Evolutionary conservation across 768 basidiomycete species (phyloP).

Genomic region (Phylloporus sp.): DNA sequence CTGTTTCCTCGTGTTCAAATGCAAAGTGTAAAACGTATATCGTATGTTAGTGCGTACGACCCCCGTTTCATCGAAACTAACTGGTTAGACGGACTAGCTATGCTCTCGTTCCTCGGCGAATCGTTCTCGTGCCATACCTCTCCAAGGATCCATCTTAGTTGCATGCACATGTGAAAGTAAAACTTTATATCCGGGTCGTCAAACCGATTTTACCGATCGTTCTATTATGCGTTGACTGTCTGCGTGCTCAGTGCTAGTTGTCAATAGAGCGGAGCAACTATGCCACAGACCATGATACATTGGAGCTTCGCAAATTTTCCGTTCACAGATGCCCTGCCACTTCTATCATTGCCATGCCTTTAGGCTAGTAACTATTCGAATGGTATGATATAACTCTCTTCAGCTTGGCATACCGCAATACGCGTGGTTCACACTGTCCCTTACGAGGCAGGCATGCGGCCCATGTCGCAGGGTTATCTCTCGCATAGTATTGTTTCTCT

Average conservation of each 20-base stretch:
- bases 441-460: not conserved
- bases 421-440: too few species aligned
- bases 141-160: constrained; percentile 58
- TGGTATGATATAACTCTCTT: constrained; percentile 76
- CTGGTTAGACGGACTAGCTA: constrained; percentile 90
- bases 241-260: constrained; percentile 78
- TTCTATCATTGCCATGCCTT: too few species aligned
- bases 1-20: constrained; percentile 79
- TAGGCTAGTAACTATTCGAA: too few species aligned
- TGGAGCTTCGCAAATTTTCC: too few species aligned
- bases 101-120: constrained; percentile 93
- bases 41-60: constrained; percentile 67
- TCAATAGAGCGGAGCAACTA: constrained; percentile 89
- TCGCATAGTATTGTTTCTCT: constrained; percentile 82
- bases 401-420: constrained; percentile 44
- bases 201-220: constrained; percentile 66
- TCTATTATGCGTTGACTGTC: constrained; percentile 65
- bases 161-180: constrained; percentile 45
- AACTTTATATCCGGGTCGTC: constrained; percentile 46
- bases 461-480: constrained; percentile 63
- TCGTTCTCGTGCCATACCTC: constrained; percentile 83
- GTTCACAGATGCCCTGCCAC: too few species aligned
- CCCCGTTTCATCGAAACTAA: not conserved
- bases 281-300: constrained; percentile 77
- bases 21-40: constrained; percentile 96